Base-by-base conservation (phyloP, 2,329 filamentous ascomycete species). In the Sclerotinia sclerotiorum region DNA sequence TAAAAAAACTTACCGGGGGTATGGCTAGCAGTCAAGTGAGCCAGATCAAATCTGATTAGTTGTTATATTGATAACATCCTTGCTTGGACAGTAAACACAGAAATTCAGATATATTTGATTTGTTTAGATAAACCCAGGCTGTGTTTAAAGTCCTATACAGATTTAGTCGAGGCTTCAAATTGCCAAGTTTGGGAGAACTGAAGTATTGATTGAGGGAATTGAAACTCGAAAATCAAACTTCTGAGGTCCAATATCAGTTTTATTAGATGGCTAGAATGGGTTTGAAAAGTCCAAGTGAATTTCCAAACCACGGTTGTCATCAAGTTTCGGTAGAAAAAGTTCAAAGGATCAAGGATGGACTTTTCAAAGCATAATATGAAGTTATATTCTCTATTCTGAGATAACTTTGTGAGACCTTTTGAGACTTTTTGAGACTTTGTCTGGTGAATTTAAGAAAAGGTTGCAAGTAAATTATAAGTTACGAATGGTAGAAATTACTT, bases 261-360 rank as follows among this genome's bases (percentile, higher is more conserved):
- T 57, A 19, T n/a, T 35, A 35, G 35, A 24, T 57, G 10, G 6
- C 39, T 42, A 42, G 13, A 24, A 39, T 7, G 17, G 13, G 11
- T 57, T 57, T 42, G 32, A 57, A 57, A 57, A 57, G 55, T 4
- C 32, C 39, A 35, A 57, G 32, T 57, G 35, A 24, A 35, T 57
- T 57, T 19, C 21, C 48, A 51, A 51, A 7, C 21, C n/a, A n/a
- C 48, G n/a, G 15, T n/a, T n/a, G n/a, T n/a, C 3, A 51, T 51
- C 21, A 13, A 51, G 10, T 24, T 24, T 24, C 5, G 29, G n/a
- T n/a, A 6, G 2, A n/a, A n/a, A 13, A 13, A 35, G n/a, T 35
- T 35, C 11, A 19, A 56, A 56, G 29, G 35, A 35, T 19, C 21
- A 39, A 35, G 35, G 35, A 56, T 11, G 2, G 29, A 39, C 2